phyloP scores from a whole-genome alignment of 768 basidiomycete genomes.

The Guyanaporus albipodus region DNA sequence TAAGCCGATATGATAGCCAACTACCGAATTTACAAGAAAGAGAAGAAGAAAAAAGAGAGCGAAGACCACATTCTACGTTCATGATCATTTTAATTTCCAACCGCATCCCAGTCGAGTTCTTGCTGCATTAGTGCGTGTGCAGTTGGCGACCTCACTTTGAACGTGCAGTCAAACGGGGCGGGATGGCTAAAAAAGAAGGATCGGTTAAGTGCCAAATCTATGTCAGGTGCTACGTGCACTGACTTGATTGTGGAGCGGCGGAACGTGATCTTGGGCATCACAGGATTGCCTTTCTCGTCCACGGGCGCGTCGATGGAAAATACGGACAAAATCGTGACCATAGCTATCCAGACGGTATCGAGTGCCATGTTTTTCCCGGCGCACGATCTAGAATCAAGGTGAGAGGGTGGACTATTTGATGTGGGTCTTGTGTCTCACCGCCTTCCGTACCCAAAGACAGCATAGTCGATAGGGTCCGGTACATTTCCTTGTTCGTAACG shows the following conservation, averaged over 20 bases:
- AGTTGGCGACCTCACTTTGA: neutral
- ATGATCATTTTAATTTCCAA: neutral
- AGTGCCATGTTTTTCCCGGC: conserved; percentile 5
- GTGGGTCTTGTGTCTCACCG: neutral
- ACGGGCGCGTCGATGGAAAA: conserved; percentile 2
- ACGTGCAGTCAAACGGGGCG: neutral
- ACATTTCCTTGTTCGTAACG: neutral
- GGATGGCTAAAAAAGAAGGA: neutral
- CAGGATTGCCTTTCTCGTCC: neutral
- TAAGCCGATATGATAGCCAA: too few species aligned
- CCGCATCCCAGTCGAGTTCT: neutral
- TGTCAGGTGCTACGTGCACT: too few species aligned
- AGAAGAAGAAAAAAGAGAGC: neutral
- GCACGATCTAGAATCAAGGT: neutral
- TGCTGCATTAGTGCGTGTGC: neutral
- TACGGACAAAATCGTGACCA: neutral
- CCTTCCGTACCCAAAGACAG: conserved; percentile 1
- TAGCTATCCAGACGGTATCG: conserved; percentile 2
- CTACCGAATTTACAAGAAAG: neutral
- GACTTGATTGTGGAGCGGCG: conserved; percentile 6
- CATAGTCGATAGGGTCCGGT: conserved; percentile 4
- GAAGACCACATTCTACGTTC: too few species aligned
- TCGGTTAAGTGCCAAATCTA: too few species aligned
- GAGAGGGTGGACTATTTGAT: too few species aligned
- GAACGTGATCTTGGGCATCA: conserved; percentile 3